These are phyloP conservation scores for Dryas octopetala DNA, from an alignment of 306 rosid species.

Conservation along the genomic window DNA sequence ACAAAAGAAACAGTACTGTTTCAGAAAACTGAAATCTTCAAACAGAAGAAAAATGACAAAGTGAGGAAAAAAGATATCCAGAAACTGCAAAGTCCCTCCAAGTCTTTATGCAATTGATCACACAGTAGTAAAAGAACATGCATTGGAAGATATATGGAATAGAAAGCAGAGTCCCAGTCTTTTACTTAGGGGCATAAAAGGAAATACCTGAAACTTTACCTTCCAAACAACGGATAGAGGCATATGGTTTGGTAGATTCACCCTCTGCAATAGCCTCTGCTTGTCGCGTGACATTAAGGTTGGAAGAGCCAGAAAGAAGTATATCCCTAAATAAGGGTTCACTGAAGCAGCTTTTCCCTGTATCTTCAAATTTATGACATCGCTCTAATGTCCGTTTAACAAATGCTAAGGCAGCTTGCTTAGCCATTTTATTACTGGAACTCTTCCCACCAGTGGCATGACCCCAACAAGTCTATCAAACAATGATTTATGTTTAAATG, in stretches of 20 bases:
- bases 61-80: conserved; percentile 1
- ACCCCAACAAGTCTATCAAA: conserved; percentile 73
- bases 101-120: conserved; percentile 1
- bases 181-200: conserved; percentile 20
- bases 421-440: conserved; percentile 83
- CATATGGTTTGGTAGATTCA: conserved; percentile 61
- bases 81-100: conserved; percentile 7
- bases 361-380: conserved; percentile 77
- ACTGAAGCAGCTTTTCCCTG: conserved; percentile 89
- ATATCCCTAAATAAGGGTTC: conserved; percentile 69
- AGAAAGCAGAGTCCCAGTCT: conserved; percentile 17
- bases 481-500: conserved; percentile 25
- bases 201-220: conserved; percentile 57
- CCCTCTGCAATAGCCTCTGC: conserved; percentile 54
- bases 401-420: conserved; percentile 79
- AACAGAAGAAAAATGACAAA: not conserved
- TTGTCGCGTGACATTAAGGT: conserved; percentile 42
- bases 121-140: conserved; percentile 15
- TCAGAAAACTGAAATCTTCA: not conserved
- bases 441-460: conserved; percentile 77
- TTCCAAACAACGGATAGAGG: conserved; percentile 59
- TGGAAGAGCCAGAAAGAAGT: conserved; percentile 56
- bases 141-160: not conserved
- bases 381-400: conserved; percentile 79
- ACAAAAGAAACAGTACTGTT: conserved; percentile 3